Base-by-base conservation (phyloP, 2,329 filamentous ascomycete species). In the Cyclaneusma minus region DNA sequence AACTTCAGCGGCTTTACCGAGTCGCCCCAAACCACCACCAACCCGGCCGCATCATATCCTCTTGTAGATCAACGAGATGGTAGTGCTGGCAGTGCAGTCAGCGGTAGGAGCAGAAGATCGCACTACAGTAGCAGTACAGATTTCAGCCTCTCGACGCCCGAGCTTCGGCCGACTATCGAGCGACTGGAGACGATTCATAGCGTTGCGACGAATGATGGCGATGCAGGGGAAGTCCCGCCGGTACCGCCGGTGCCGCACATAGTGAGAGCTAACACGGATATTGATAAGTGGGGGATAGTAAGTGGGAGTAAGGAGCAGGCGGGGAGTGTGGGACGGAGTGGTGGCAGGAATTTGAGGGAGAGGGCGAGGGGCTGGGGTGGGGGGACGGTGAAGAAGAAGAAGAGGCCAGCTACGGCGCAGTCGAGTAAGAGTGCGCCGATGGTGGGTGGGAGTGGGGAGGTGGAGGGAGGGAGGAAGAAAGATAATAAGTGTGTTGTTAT, bases 341-440 rank as follows among this genome's bases (percentile, higher is more conserved):
- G 68, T 5, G 60, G 66, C 7, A 71, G 65, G 48, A 75, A 74
- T 36, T 65, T 74, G 15, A 56, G 62, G 11, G 68, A 73, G 2
- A 68, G 62, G 49, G 59, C 56, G 38, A 57, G 55, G 16, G 68
- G 68, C 1, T 74, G 68, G 67, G 37, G 43, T 29, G 34, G 39
- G n/a, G 43, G 38, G 34, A 36, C 42, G 30, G 34, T 31, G 24
- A 37, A 37, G 17, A 56, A 48, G 26, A 54, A 53, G 31, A 48
- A 52, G 24, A 50, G 18, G 18, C 18, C 18, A 20, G 18, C 18
- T 7, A 20, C 7, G 7, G 18, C 18, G 11, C 7, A 20, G 18
- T 20, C 18, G 11, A 7, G 18, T 20, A 20, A 20, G 11, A n/a
- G 6, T 24, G 14, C 12, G 11, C 11, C 6, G 22, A 15, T 6